phyloP scores from a whole-genome alignment of 164 flowering plant genomes.

The Magnolia changhungtana region DNA sequence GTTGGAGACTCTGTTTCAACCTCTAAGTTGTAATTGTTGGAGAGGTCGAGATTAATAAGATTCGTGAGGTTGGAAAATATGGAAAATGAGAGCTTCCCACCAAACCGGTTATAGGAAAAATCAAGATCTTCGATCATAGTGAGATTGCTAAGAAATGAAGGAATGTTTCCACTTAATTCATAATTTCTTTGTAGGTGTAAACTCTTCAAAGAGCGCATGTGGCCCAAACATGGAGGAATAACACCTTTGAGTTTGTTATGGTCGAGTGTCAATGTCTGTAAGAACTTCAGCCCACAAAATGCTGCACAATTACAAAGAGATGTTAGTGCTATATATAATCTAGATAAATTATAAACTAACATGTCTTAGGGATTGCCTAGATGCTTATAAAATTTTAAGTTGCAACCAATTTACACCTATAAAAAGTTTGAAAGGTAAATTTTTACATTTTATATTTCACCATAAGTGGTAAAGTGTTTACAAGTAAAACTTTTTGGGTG shows the following conservation, averaged over 20 bases:
- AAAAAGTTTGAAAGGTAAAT: too few relatives aligned
- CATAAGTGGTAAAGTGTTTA: too few relatives aligned
- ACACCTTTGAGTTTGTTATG: neutral
- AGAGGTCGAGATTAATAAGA: neutral
- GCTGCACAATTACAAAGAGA: neutral
- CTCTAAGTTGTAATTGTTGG: neutral
- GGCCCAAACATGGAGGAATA: conserved; percentile 2
- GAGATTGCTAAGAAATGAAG: neutral
- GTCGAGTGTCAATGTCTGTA: neutral
- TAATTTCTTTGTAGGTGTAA: neutral
- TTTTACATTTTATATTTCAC: too few relatives aligned
- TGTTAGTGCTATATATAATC: too few relatives aligned
- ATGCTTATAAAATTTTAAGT: too few relatives aligned
- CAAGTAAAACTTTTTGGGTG: too few relatives aligned
- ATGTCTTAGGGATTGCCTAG: too few relatives aligned
- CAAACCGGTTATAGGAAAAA: neutral
- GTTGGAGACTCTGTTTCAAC: neutral
- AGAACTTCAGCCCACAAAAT: neutral
- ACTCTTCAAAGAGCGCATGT: neutral
- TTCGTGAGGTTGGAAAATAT: neutral
- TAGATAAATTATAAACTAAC: too few relatives aligned
- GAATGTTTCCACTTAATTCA: neutral
- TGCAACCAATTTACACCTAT: too few relatives aligned
- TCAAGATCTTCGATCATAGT: neutral
- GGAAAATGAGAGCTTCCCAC: neutral